Base-by-base conservation (phyloP, 768 basidiomycete genomes). In the Gloeostereum incarnatum region DNA sequence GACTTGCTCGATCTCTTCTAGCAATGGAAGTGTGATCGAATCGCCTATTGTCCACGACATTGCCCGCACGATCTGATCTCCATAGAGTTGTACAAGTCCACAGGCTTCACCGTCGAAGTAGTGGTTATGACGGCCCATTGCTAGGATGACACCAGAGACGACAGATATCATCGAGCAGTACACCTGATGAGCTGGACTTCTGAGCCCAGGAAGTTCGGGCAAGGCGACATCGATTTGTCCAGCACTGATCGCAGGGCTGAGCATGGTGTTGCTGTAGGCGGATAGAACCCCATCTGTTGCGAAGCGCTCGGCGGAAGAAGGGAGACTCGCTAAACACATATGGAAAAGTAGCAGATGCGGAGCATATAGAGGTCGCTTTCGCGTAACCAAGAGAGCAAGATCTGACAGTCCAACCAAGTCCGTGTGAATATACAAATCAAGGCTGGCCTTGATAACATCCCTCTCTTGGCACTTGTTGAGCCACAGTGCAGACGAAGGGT, bases 91-190 rank as follows among this genome's bases (percentile, higher is more conserved):
- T 13, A 93, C 73, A 49, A 96, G 81, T 0, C 86, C 88, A 36
- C 86, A 78, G 0, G 83, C 82, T 40, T 96, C 92, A 1, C 79
- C 73, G 39, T 87, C 80, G 53, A 96, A 87, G 56, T 75, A 89
- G 49, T 78, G 83, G 43, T 73, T 81, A 41, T 73, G 78, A 29
- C 71, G 63, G 36, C 80, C 74, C 11, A 84, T 54, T 4, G 80
- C 63, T 2, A 64, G 63, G 17, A 87, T 66, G 29, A 92, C 77
- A 6, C 76, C 76, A 3, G 91, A 71, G 21, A 91, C 69, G 34
- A 92, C 75, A 3, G 81, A 68, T 13, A 94, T 63, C 82, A 94
- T 90, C 3, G 75, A 68, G 50, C 88, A 92, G 61, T 92, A 96
- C 2, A 78, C 71, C 16, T 67, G 59, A 53, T 96, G 93, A 0